Percentiles rank a stretch among this genome's conserved stretches.
These are phyloP conservation scores for Neofusicoccum cordaticola DNA, from an alignment of 2,329 filamentous ascomycete species.

Conservation along the genomic window DNA sequence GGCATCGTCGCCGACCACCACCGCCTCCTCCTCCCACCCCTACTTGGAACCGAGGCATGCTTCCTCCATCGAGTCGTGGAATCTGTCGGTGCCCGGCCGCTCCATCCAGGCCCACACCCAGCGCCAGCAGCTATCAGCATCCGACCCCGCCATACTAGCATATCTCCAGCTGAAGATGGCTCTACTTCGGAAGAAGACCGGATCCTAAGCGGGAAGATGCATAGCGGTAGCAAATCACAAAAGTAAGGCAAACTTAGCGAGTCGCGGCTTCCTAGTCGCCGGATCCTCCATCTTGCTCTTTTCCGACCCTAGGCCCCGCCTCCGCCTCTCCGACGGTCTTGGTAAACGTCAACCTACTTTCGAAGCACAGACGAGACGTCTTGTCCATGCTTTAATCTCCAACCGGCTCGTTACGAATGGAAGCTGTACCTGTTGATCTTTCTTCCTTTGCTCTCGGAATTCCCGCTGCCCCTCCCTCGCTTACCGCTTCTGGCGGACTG, in stretches of 20 bases:
- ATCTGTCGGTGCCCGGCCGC: slow-evolving; percentile 17
- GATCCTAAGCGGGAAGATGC: neutral
- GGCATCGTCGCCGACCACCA: neutral
- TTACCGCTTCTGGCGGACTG: neutral
- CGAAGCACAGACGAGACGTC: neutral
- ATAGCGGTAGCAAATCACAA: neutral
- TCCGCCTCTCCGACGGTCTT: neutral
- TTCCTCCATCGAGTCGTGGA: slow-evolving; percentile 19
- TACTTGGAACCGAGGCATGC: slow-evolving; percentile 13
- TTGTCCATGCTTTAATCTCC: neutral
- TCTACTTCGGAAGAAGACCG: slow-evolving; percentile 8
- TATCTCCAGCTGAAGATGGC: slow-evolving; percentile 19
- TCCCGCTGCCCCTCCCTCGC: neutral
- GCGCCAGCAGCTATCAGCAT: neutral
- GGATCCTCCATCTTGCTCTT: neutral
- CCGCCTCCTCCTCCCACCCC: neutral
- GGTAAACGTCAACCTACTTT: neutral
- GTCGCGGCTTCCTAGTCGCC: neutral
- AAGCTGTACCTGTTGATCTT: neutral
- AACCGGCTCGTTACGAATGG: neutral
- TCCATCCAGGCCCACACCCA: slow-evolving; percentile 17
- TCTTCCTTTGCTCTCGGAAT: neutral
- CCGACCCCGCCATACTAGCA: slow-evolving; percentile 17
- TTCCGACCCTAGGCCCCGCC: neutral
- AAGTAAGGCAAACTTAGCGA: neutral